phyloP scores from a whole-genome alignment of 2,329 filamentous ascomycete genomes.

The Trichoderma sp. region DNA sequence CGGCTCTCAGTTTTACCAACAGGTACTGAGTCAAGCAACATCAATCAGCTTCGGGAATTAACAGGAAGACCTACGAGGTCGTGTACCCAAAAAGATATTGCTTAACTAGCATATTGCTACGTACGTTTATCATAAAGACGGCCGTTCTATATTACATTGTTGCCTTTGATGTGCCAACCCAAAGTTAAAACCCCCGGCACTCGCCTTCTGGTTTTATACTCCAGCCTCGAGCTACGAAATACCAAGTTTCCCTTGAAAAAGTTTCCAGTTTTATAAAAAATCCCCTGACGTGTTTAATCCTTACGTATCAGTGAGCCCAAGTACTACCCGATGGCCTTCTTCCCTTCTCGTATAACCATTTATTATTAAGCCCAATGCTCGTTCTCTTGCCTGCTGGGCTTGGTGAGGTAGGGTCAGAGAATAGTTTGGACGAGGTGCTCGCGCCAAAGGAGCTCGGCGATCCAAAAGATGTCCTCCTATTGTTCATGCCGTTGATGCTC shows the following conservation, averaged over 20 bases:
- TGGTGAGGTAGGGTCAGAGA: constrained; percentile 66
- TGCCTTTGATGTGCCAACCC: neutral
- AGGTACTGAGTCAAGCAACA: neutral
- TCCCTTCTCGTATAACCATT: constrained; percentile 91
- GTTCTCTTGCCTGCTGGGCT: constrained; percentile 70
- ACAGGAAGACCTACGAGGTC: neutral
- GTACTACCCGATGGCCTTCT: constrained; percentile 53
- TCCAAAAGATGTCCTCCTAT: constrained; percentile 62
- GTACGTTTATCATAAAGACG: constrained; percentile 18
- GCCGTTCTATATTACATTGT: neutral
- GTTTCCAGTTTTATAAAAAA: neutral
- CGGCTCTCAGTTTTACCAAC: neutral
- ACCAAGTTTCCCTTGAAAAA: constrained; percentile 1
- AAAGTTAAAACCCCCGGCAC: neutral
- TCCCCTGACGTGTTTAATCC: neutral
- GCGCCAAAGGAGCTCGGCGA: constrained; percentile 55
- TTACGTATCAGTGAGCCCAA: constrained; percentile 38
- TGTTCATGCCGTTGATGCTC: constrained; percentile 53
- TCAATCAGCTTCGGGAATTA: neutral
- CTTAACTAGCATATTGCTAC: constrained; percentile 14
- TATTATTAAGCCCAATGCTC: constrained; percentile 81
- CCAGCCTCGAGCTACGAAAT: constrained; percentile 8
- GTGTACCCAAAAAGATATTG: neutral
- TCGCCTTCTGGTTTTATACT: constrained; percentile 15
- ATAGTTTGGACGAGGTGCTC: constrained; percentile 49